Conservation (phyloP, 2,329 filamentous ascomycete genomes). For the Diaporthe sp. region DNA sequence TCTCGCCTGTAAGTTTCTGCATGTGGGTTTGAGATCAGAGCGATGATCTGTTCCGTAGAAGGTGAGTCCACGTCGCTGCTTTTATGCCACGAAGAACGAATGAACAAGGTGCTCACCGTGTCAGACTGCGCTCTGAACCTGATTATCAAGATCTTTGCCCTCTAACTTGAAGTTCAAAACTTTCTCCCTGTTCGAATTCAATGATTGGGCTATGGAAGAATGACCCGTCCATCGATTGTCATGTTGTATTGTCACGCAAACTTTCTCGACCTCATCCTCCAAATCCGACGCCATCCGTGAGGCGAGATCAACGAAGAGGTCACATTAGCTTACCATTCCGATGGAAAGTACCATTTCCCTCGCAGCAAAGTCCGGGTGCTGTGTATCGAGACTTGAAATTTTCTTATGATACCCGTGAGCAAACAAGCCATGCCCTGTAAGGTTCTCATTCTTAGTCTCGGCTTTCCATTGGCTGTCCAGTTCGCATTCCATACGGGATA, state of each 20-base stretch:
- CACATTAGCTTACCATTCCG: not conserved
- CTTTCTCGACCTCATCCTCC: not conserved
- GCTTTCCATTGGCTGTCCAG: not conserved
- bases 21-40: not conserved
- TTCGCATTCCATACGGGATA: not conserved
- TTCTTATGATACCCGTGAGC: not conserved
- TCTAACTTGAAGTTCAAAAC: not conserved
- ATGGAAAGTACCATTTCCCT: not conserved
- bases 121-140: not conserved
- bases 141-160: not conserved
- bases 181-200: not conserved
- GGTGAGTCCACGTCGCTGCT: not conserved
- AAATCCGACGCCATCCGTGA: not conserved
- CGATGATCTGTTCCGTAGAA: not conserved
- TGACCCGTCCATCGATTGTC: not conserved
- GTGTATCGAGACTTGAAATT: not conserved
- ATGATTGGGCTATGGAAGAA: not conserved
- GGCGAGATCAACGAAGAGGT: not conserved
- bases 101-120: not conserved
- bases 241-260: not conserved
- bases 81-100: accelerated
- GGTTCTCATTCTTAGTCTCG: not conserved
- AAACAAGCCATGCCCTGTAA: not conserved
- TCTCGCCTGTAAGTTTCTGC: conserved; percentile 54
- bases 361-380: not conserved